Evolutionary conservation across 2,329 filamentous ascomycete species (phyloP).

Genomic region (Colletotrichum sojae): DNA sequence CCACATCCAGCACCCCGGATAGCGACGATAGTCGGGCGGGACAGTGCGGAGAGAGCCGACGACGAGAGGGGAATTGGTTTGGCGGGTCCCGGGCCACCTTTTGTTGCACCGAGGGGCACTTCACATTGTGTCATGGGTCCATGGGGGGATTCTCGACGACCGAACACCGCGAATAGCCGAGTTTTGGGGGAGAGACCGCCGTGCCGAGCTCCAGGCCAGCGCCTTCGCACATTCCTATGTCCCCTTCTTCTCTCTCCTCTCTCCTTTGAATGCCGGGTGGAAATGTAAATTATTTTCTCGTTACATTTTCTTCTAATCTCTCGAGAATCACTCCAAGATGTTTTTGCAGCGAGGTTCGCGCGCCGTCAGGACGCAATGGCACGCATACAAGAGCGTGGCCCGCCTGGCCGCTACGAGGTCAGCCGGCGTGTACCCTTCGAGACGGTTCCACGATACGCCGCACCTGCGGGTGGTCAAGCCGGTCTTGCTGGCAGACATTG

Average conservation of each 20-base stretch:
- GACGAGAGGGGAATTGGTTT: background rate
- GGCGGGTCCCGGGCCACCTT: conserved; percentile 34
- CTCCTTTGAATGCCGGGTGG: background rate
- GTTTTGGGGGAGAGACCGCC: conserved; percentile 29
- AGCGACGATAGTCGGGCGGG: conserved; percentile 9
- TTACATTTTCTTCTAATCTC: conserved; percentile 6
- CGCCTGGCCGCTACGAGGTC: conserved; percentile 52
- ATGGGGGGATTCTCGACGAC: conserved; percentile 32
- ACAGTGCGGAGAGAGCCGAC: conserved; percentile 34
- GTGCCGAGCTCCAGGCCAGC: conserved; percentile 21
- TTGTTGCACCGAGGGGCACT: conserved; percentile 29
- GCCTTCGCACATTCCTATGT: conserved; percentile 38
- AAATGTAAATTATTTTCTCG: conserved; percentile 16
- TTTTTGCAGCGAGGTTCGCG: conserved; percentile 68
- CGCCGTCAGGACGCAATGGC: conserved; percentile 66
- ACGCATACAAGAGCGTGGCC: conserved; percentile 57
- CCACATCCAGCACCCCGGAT: conserved; percentile 11
- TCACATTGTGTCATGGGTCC: conserved; percentile 39
- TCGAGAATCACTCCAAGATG: conserved; percentile 56
- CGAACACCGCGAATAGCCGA: conserved; percentile 44
- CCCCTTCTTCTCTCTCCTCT: background rate
- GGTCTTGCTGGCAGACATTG: conserved; percentile 87
- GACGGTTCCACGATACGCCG: conserved; percentile 67
- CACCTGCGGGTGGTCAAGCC: conserved; percentile 77
- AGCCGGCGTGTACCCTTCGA: conserved; percentile 50